Percentiles rank a stretch among this genome's conserved stretches.
These are phyloP conservation scores for Boletellus deceptivus DNA, from an alignment of 1,284 basidiomycete genomes.

Conservation along the genomic window DNA sequence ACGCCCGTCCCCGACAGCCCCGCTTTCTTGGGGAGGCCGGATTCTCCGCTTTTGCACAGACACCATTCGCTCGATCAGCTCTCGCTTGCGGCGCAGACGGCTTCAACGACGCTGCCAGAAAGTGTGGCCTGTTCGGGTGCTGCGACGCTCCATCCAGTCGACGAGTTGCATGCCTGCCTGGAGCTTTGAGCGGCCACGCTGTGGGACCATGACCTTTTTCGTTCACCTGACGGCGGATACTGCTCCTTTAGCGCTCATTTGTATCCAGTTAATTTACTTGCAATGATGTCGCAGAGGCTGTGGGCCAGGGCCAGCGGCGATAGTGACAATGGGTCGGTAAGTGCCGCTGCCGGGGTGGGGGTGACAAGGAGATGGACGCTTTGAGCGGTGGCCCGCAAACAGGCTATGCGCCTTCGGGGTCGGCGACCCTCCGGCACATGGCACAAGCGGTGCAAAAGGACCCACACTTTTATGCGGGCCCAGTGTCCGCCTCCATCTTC, in stretches of 20 bases:
- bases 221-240: too few species aligned
- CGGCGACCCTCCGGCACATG: too few species aligned
- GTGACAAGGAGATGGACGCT: too few species aligned
- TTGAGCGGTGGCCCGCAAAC: too few species aligned
- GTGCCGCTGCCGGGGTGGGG: too few species aligned
- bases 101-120: too few species aligned
- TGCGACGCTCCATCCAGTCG: slow-evolving; percentile 12
- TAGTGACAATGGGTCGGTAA: neutral
- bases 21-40: slow-evolving; percentile 10
- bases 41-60: slow-evolving; percentile 28
- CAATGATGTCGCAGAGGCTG: neutral
- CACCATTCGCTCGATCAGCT: slow-evolving; percentile 24
- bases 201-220: too few species aligned
- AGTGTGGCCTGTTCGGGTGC: slow-evolving; percentile 3
- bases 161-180: slow-evolving; percentile 27
- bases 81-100: slow-evolving; percentile 4
- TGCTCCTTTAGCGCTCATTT: slow-evolving; percentile 8
- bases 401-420: too few species aligned
- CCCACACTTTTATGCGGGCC: slow-evolving; percentile 5
- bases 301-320: neutral
- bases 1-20: slow-evolving; percentile 26
- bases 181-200: slow-evolving; percentile 10
- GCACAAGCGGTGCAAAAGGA: slow-evolving; percentile 27
- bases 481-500: too few species aligned
- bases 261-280: neutral